Evolutionary conservation across 1,284 basidiomycete species (phyloP).

Genomic region (Tylopilus orsonianus): DNA sequence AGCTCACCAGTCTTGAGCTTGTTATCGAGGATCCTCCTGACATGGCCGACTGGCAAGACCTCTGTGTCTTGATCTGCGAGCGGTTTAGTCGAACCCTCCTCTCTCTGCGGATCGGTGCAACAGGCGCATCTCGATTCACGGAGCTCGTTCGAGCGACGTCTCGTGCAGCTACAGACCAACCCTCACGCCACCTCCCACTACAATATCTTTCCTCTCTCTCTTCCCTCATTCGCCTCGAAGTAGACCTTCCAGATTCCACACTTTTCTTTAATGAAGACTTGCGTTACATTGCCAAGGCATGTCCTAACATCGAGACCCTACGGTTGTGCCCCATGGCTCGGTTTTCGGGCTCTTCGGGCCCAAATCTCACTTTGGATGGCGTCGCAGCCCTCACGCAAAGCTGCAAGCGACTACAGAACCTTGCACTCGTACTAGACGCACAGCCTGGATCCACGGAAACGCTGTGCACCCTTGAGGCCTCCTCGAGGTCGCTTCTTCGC

Average conservation of each 20-base stretch:
- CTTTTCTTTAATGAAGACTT: conserved; percentile 63
- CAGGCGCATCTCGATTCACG: conserved; percentile 58
- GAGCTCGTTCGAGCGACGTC: conserved; percentile 68
- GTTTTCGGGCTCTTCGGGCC: conserved; percentile 51
- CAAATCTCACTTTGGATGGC: conserved; percentile 57
- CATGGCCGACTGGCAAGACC: conserved; percentile 68
- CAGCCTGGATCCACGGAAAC: conserved; percentile 45
- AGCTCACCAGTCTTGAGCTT: conserved; percentile 62
- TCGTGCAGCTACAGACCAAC: conserved; percentile 52
- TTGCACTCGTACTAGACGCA: conserved; percentile 65
- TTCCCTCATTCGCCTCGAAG: conserved; percentile 56
- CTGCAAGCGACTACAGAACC: conserved; percentile 61
- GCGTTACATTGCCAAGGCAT: conserved; percentile 53
- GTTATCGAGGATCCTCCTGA: conserved; percentile 75
- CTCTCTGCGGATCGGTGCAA: conserved; percentile 59
- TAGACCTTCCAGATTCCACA: conserved; percentile 73
- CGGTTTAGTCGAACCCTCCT: conserved; percentile 58
- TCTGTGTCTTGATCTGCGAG: conserved; percentile 60
- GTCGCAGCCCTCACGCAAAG: conserved; percentile 54
- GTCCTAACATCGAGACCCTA: conserved; percentile 64
- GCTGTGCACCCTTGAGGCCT: conserved; percentile 45
- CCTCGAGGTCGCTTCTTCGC: conserved; percentile 62
- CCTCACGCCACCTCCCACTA: conserved; percentile 56
- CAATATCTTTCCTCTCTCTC: conserved; percentile 56
- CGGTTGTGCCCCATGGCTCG: conserved; percentile 65